These are phyloP conservation scores for Kluyveromyces dobzhanskii DNA, from an alignment of 805 yeast genomes.

Conservation along the genomic window DNA sequence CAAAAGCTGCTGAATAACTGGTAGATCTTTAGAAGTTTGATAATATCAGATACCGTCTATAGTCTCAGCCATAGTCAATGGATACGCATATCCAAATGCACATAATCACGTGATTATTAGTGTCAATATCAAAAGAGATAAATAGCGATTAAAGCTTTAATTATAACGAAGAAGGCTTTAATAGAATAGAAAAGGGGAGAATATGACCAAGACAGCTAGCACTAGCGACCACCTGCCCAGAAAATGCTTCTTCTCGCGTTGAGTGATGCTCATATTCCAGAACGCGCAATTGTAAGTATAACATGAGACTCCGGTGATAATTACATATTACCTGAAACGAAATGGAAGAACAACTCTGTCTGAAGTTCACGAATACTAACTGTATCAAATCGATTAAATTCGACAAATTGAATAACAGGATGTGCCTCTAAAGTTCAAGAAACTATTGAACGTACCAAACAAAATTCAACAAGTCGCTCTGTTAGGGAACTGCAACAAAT, in stretches of 20 bases:
- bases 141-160: too few relatives aligned
- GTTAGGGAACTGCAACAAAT: conserved; percentile 73
- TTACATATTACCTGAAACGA: too few relatives aligned
- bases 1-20: too few relatives aligned
- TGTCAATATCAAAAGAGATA: too few relatives aligned
- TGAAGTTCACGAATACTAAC: conserved; percentile 6
- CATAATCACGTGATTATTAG: too few relatives aligned
- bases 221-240: background rate
- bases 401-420: conserved; percentile 25
- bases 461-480: conserved; percentile 80
- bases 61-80: too few relatives aligned
- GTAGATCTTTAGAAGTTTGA: too few relatives aligned
- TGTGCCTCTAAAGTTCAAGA: conserved; percentile 50
- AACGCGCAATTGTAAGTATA: conserved; percentile 57
- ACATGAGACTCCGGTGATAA: too few relatives aligned
- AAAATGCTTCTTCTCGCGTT: conserved; percentile 66
- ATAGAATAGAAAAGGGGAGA: too few relatives aligned
- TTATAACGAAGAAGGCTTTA: too few relatives aligned
- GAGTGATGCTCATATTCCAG: conserved; percentile 88
- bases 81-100: too few relatives aligned
- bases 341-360: background rate
- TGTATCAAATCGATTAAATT: background rate
- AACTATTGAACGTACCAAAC: conserved; percentile 65
- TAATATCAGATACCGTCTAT: too few relatives aligned
- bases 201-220: background rate